Base-by-base conservation (phyloP, 169 alveolate species). In the Plasmodium gaboni region DNA sequence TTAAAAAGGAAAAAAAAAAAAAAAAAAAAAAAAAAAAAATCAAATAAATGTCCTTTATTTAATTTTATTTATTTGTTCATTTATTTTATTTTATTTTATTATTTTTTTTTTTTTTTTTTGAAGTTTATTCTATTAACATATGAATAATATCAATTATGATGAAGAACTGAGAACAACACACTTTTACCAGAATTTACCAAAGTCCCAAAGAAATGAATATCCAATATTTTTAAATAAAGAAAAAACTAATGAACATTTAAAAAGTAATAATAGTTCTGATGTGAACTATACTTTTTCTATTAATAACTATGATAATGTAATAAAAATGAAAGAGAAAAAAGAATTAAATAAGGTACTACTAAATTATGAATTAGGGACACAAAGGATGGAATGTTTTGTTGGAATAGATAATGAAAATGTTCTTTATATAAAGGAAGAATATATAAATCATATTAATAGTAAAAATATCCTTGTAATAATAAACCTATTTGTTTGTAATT, bases 381-480 rank as follows among this genome's bases (percentile, higher is more conserved):
- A 74, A 3, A 61, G 15, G n/a, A 61, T 74, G 22, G 78, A 48
- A 78, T 64, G 26, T 6, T 64, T 78, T 69, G 78, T 78, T 57
- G 67, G 69, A 42, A 65, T 78, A 78, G 89, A 78, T 59, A 69
- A 78, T 60, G 55, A 78, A 13, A 78, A 78, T 24, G 24, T 78
- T n/a, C 89, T 76, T 13, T 78, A 65, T 57, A 38, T 78, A 15
- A 78, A 51, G 26, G 28, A 42, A 44, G 67, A 63, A 8, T 78
- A 24, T 65, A 59, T 26, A 17, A 64, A 32, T 42, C 57, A 69
- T 70, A 65, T 78, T 15, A 78, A 78, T 46, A 78, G 89, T 57
- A 65, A 65, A 59, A 78, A 65, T 26, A 60, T 78, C 12, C 53
- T 78, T 53, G 61, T 44, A 28, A 63, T 78, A 64, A 65, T 78